A percentile compares a stretch with the other conserved stretches of the same genome.
Conservation (phyloP, 768 basidiomycete genomes). For the Polyporus arcularius region DNA sequence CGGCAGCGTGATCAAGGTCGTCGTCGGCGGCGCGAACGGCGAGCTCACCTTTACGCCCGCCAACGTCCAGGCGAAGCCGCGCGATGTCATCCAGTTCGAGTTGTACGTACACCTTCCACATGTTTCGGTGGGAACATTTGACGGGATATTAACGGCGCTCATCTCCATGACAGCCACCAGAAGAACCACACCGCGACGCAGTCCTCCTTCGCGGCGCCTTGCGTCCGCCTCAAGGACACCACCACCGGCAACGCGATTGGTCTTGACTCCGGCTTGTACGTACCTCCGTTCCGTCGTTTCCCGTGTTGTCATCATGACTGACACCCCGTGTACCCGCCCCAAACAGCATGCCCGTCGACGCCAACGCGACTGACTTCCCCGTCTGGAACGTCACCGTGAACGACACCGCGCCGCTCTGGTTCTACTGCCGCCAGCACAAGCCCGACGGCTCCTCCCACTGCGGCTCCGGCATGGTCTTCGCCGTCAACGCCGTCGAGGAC, state of each 20-base stretch:
- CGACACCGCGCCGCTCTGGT: slow-evolving; percentile 60
- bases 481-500: slow-evolving; percentile 57
- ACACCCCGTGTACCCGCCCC: not conserved
- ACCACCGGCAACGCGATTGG: slow-evolving; percentile 39
- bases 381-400: slow-evolving; percentile 59
- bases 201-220: slow-evolving; percentile 61
- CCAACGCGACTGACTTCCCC: slow-evolving; percentile 47
- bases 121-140: no score
- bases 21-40: slow-evolving; percentile 52
- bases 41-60: slow-evolving; percentile 53
- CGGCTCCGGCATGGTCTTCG: slow-evolving; percentile 41
- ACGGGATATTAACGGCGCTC: not conserved
- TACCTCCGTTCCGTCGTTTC: slow-evolving; percentile 4
- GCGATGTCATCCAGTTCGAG: slow-evolving; percentile 60
- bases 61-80: slow-evolving; percentile 48
- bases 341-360: slow-evolving; percentile 42
- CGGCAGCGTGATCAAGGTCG: slow-evolving; percentile 51
- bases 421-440: slow-evolving; percentile 47
- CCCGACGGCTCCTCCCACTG: slow-evolving; percentile 35
- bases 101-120: slow-evolving; percentile 42
- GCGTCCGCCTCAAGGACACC: slow-evolving; percentile 42
- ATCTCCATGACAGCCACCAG: slow-evolving; percentile 42
- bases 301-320: not conserved
- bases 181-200: slow-evolving; percentile 74
- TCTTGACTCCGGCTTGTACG: slow-evolving; percentile 63